These are phyloP conservation scores for Aspergillus sp. DNA, from an alignment of 2,329 filamentous ascomycete species.

Conservation along the genomic window DNA sequence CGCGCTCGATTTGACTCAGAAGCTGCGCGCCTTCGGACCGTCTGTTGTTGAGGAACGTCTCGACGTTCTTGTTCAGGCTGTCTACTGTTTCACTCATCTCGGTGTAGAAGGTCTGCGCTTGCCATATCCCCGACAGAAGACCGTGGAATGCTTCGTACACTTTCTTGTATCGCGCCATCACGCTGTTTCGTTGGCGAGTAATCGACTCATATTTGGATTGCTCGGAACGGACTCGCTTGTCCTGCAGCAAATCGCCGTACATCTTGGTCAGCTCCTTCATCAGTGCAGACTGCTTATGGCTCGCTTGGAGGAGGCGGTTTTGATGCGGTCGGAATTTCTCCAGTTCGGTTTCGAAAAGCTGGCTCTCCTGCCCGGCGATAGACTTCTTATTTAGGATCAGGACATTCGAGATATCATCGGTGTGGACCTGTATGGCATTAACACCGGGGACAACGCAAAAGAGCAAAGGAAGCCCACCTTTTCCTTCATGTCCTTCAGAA, in stretches of 20 bases:
- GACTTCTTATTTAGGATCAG: conserved; percentile 97
- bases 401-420: conserved; percentile 94
- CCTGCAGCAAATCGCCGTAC: conserved; percentile 81
- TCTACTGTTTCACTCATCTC: conserved; percentile 95
- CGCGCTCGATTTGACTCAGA: conserved; percentile 76
- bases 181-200: conserved; percentile 68
- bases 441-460: background rate
- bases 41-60: conserved; percentile 92
- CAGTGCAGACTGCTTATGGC: conserved; percentile 85
- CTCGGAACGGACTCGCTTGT: conserved; percentile 85
- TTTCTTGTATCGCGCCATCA: conserved; percentile 79
- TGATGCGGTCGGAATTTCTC: conserved; percentile 95
- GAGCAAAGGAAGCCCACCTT: conserved; percentile 53
- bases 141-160: conserved; percentile 90
- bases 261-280: conserved; percentile 89
- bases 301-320: conserved; percentile 80
- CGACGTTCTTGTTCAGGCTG: conserved; percentile 88
- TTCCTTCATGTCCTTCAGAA: conserved; percentile 93
- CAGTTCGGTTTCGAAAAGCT: conserved; percentile 91
- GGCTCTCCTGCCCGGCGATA: conserved; percentile 80
- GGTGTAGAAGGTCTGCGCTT: conserved; percentile 85
- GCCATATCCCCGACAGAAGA: conserved; percentile 71
- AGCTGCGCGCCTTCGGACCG: conserved; percentile 84
- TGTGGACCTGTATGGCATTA: conserved; percentile 61
- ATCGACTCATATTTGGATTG: conserved; percentile 91